Conservation (phyloP, 176 grass and related monocot genomes). For the Ensete glaucum region DNA sequence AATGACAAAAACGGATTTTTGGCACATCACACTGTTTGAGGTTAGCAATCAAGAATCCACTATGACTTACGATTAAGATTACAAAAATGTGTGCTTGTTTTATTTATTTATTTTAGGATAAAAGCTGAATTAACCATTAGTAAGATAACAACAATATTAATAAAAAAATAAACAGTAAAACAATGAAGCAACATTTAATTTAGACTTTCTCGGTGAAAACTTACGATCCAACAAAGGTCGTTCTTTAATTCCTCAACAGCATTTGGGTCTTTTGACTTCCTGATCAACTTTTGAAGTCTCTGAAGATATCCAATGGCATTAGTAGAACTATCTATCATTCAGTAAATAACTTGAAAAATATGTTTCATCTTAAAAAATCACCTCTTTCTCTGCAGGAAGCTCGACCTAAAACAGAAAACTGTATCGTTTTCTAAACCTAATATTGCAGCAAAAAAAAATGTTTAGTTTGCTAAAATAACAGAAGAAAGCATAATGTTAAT, state of each 20-base stretch:
- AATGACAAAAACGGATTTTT: no score
- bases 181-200: not conserved
- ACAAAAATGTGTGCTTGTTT: no score
- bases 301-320: slow-evolving; percentile 25
- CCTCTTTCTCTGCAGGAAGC: slow-evolving; percentile 71
- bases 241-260: slow-evolving; percentile 66
- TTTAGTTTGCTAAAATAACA: not conserved
- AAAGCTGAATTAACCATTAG: no score
- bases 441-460: slow-evolving; percentile 12
- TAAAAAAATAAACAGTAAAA: not conserved
- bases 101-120: no score
- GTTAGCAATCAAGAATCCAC: no score
- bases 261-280: slow-evolving; percentile 69
- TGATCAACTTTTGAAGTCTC: slow-evolving; percentile 74
- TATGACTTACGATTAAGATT: no score
- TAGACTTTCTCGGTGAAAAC: slow-evolving; percentile 7
- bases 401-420: slow-evolving; percentile 72
- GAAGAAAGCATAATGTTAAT: not conserved
- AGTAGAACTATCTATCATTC: not conserved
- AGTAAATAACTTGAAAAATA: slow-evolving; percentile 1
- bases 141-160: not conserved
- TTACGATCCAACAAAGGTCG: slow-evolving; percentile 77
- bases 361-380: slow-evolving; percentile 9
- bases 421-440: slow-evolving; percentile 87
- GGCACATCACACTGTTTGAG: no score